phyloP scores from a whole-genome alignment of 2,329 filamentous ascomycete genomes.

The Fusarium sp. region DNA sequence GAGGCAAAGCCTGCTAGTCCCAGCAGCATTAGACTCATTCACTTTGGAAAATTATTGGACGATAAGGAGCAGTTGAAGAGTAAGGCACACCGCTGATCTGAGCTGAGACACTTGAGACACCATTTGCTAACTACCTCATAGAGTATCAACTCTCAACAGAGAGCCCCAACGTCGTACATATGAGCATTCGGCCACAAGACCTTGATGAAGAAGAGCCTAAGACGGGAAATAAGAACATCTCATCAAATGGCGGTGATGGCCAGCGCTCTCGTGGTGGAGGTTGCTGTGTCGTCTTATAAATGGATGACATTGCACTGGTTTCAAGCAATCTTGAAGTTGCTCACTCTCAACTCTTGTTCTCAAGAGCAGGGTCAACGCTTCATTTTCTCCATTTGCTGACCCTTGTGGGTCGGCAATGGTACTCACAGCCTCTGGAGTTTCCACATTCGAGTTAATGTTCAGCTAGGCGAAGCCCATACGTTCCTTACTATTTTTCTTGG shows the following conservation, averaged over 20 bases:
- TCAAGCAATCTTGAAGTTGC: slow-evolving; percentile 17
- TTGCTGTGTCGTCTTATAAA: slow-evolving; percentile 67
- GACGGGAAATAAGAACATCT: slow-evolving; percentile 67
- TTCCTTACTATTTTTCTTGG: slow-evolving; percentile 43
- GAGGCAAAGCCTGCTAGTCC: slow-evolving; percentile 87
- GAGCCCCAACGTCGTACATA: slow-evolving; percentile 88
- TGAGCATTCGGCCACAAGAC: slow-evolving; percentile 91
- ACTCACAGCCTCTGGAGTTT: slow-evolving; percentile 9
- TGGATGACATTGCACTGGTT: slow-evolving; percentile 10
- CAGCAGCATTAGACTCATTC: slow-evolving; percentile 89
- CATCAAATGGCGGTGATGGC: slow-evolving; percentile 58
- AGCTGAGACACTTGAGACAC: background rate
- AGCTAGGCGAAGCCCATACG: slow-evolving; percentile 20
- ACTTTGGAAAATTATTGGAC: slow-evolving; percentile 90
- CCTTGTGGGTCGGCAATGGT: slow-evolving; percentile 14
- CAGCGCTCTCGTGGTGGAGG: slow-evolving; percentile 57
- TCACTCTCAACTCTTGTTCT: slow-evolving; percentile 6
- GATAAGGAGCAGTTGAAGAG: slow-evolving; percentile 89
- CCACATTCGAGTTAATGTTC: slow-evolving; percentile 4
- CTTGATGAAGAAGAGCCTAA: slow-evolving; percentile 85
- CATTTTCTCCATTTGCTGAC: slow-evolving; percentile 11
- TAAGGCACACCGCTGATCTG: slow-evolving; percentile 59
- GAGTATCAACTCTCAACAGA: slow-evolving; percentile 84
- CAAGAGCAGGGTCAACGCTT: slow-evolving; percentile 18
- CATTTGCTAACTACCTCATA: slow-evolving; percentile 55